Evolutionary conservation across 2,329 filamentous ascomycete genomes (phyloP).

Genomic region (Hansfordia pulvinata): DNA sequence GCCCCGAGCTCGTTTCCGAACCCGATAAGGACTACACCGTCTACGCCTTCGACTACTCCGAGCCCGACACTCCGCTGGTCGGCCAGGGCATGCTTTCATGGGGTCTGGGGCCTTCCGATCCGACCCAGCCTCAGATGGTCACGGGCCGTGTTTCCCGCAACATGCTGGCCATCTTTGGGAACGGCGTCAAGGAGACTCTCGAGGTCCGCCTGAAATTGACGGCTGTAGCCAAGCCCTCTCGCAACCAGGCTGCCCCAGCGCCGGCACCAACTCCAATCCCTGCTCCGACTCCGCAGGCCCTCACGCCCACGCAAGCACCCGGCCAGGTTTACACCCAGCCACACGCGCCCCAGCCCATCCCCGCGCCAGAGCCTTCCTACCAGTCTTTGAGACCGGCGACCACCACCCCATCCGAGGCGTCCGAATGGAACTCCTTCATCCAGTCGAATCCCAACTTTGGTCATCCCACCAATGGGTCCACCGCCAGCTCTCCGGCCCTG

Average conservation of each 20-base stretch:
- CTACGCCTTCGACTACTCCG: constrained; percentile 93
- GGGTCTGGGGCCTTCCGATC: constrained; percentile 9
- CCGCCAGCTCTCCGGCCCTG: constrained; percentile 10
- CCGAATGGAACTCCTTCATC: constrained; percentile 67
- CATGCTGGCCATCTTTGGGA: constrained; percentile 68
- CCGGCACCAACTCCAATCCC: constrained; percentile 7
- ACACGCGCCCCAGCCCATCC: no score
- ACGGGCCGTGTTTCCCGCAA: constrained; percentile 88
- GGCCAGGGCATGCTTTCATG: constrained; percentile 87
- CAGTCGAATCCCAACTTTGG: constrained; percentile 49
- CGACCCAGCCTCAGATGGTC: constrained; percentile 55
- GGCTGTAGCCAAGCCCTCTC: constrained; percentile 48
- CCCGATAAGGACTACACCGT: constrained; percentile 80
- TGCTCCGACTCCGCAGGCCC: constrained; percentile 5
- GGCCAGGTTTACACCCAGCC: no score
- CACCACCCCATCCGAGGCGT: constrained; percentile 44
- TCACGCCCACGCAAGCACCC: no score
- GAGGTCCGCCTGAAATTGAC: constrained; percentile 87
- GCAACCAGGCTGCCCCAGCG: constrained; percentile 10
- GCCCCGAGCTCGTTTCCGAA: constrained; percentile 70
- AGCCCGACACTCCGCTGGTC: constrained; percentile 83
- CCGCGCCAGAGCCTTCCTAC: no score
- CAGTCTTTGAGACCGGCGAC: constrained; percentile 17
- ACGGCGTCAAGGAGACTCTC: constrained; percentile 72
- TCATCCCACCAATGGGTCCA: constrained; percentile 21